Conservation (phyloP, 2,329 filamentous ascomycete species). For the Aspergillus sp. region DNA sequence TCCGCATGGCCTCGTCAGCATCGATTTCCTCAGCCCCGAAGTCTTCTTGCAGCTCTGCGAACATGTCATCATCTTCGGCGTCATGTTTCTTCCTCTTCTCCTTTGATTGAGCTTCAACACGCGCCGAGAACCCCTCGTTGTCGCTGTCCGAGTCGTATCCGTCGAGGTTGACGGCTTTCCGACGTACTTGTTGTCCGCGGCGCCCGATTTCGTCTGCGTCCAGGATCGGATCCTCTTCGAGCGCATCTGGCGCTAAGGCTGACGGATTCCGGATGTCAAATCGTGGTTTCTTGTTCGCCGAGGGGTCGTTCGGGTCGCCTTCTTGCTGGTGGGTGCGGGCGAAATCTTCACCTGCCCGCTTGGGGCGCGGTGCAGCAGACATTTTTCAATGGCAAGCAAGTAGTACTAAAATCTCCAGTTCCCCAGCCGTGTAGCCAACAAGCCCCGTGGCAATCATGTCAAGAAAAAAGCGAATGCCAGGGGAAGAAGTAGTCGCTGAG, state of each 20-base stretch:
- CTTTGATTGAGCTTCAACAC: slow-evolving; percentile 55
- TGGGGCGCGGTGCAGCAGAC: slow-evolving; percentile 65
- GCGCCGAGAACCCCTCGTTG: slow-evolving; percentile 77
- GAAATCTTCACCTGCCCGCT: slow-evolving; percentile 74
- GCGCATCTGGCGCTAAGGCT: slow-evolving; percentile 73
- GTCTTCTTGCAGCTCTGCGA: slow-evolving; percentile 61
- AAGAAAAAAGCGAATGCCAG: too few relatives aligned
- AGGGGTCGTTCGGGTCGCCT: slow-evolving; percentile 37
- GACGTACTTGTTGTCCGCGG: slow-evolving; percentile 64
- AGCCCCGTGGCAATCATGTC: too few relatives aligned
- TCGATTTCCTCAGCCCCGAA: slow-evolving; percentile 46
- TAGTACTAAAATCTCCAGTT: background rate
- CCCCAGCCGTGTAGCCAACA: background rate
- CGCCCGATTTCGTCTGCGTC: slow-evolving; percentile 88
- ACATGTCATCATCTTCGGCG: slow-evolving; percentile 63
- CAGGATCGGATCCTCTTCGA: slow-evolving; percentile 65
- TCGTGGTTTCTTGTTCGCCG: slow-evolving; percentile 64
- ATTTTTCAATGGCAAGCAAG: slow-evolving; percentile 26
- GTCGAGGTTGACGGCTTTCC: slow-evolving; percentile 90
- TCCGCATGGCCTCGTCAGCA: slow-evolving; percentile 44
- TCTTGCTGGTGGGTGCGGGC: slow-evolving; percentile 62
- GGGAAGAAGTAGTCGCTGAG: too few relatives aligned
- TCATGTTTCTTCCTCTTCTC: slow-evolving; percentile 25
- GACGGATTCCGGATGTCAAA: slow-evolving; percentile 96
- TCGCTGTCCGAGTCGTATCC: slow-evolving; percentile 92